Conservation (phyloP, 768 basidiomycete species). For the Leccinum aurantiacum region DNA sequence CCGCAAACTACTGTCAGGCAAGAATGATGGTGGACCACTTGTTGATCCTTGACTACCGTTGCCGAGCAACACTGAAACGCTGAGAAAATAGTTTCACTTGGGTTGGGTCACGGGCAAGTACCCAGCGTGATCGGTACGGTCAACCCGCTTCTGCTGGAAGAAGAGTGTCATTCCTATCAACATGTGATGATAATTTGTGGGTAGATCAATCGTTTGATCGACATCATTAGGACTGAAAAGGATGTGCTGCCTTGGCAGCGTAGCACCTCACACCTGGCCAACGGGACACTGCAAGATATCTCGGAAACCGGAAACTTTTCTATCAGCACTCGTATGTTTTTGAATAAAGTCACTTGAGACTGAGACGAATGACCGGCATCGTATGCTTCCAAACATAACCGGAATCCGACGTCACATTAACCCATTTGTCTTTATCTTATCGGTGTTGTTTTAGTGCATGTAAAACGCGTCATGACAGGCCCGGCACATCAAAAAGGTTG, state of each 20-base stretch:
- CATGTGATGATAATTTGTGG: not conserved
- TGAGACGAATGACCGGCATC: no score
- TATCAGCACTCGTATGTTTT: not conserved
- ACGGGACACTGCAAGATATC: not conserved
- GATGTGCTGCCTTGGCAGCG: not conserved
- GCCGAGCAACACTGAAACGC: not conserved
- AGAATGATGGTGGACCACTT: not conserved
- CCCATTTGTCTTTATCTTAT: not conserved
- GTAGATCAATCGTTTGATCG: not conserved
- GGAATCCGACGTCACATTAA: not conserved
- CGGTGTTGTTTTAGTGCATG: not conserved
- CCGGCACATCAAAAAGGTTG: not conserved
- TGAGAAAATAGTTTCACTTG: not conserved
- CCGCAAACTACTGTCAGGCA: not conserved
- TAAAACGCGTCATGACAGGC: not conserved
- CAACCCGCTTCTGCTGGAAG: not conserved
- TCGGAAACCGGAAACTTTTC: not conserved
- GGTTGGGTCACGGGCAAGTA: not conserved
- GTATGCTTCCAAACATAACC: not conserved
- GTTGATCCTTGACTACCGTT: not conserved
- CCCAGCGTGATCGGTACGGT: not conserved
- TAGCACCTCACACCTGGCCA: not conserved
- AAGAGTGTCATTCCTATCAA: not conserved
- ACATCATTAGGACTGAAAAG: not conserved
- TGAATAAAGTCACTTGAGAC: no score